Evolutionary conservation across 2,329 filamentous ascomycete genomes (phyloP), one percentile per base, ranked within the genome.

Genomic region (Sarocladium kiliense): DNA sequence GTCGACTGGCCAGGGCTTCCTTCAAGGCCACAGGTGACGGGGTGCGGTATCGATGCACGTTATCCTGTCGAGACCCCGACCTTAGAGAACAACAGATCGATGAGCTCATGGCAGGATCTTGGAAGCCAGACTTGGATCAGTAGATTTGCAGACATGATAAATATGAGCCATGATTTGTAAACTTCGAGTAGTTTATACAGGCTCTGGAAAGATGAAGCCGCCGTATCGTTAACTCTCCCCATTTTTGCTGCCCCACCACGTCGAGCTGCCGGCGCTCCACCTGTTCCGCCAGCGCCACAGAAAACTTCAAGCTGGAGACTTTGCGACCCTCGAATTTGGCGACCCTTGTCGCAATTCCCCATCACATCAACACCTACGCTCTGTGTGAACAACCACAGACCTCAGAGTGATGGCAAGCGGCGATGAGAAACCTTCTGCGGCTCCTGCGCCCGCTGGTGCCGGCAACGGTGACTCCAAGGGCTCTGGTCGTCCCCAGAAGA

Each of bases 351-450:
- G 25, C 44, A 47, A 10, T 4, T 18, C 25, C 23, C 7, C 25
- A 30, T 27, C n/a, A n/a, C n/a, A n/a, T 18, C 44, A 26, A 18
- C 23, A 47, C 23, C 10, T 14, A n/a, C n/a, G n/a, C n/a, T n/a
- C n/a, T n/a, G n/a, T n/a, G n/a, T n/a, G n/a, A n/a, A n/a, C n/a
- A n/a, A n/a, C n/a, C 41, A 25, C 19, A 12, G 23, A 34, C 27
- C 3, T 21, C 3, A 36, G 44, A 51, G 54, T 41, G 36, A 59
- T 59, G 57, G 53, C 55, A 41, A 54, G 55, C 44, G 41, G 21
- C 32, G 21, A 37, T 55, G 25, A 53, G 19, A 32, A 49, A 11
- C 30, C 55, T 57, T 21, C 55, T 53, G 32, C 50, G 50, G 50
- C 36, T 41, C 4, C 50, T 53, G 36, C 41, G 37, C 26, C 19